These are phyloP conservation scores for Aureobasidium pullulans DNA, from an alignment of 2,329 filamentous ascomycete genomes.

Conservation along the genomic window DNA sequence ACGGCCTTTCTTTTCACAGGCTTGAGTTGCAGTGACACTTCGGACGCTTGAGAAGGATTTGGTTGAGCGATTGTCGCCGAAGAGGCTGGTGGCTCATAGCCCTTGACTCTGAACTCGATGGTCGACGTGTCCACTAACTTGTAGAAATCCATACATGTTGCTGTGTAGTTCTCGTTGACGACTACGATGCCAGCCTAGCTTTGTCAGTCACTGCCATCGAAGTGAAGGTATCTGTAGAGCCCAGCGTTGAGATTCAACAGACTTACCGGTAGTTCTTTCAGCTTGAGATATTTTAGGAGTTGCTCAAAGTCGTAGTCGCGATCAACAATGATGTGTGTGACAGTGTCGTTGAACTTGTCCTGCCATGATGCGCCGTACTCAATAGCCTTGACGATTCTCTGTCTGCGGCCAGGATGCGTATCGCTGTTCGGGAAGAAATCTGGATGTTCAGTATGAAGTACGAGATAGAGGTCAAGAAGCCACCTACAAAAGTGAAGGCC, in stretches of 20 bases:
- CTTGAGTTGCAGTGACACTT: slow-evolving; percentile 45
- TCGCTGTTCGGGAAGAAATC: slow-evolving; percentile 78
- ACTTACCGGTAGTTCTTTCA: slow-evolving; percentile 42
- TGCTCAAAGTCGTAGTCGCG: slow-evolving; percentile 57
- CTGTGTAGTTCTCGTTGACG: slow-evolving; percentile 37
- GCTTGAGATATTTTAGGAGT: slow-evolving; percentile 50
- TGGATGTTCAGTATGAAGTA: slow-evolving; percentile 18
- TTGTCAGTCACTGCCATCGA: background rate
- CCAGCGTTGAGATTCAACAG: background rate
- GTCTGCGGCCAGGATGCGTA: slow-evolving; percentile 55
- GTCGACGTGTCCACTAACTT: slow-evolving; percentile 46
- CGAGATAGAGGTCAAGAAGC: background rate
- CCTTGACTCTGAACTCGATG: slow-evolving; percentile 52
- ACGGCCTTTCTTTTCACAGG: slow-evolving; percentile 34
- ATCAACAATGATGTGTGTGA: slow-evolving; percentile 79
- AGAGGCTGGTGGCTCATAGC: slow-evolving; percentile 25
- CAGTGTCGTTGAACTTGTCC: slow-evolving; percentile 42
- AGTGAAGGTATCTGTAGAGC: too few relatives aligned
- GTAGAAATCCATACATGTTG: slow-evolving; percentile 36
- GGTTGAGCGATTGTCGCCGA: background rate
- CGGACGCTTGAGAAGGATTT: slow-evolving; percentile 18
- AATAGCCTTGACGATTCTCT: slow-evolving; percentile 66
- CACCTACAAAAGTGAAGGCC: slow-evolving; percentile 24
- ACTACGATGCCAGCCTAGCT: slow-evolving; percentile 42
- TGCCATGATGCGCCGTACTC: slow-evolving; percentile 71